Evolutionary conservation across 495 filamentous ascomycete species (phyloP).

Genomic region (Aspergillus funiculosus): DNA sequence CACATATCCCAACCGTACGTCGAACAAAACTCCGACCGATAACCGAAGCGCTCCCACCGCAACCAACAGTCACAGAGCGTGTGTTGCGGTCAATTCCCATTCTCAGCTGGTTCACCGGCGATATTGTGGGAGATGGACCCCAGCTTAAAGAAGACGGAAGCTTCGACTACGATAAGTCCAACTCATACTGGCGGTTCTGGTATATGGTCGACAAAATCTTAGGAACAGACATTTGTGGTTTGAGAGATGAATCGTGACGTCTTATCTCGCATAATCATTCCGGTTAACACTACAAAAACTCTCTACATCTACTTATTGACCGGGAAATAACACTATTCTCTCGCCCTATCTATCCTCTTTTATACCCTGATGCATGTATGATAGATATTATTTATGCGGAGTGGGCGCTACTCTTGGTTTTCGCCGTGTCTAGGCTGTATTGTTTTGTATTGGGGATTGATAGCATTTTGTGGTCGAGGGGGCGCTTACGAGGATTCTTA

Average conservation of each 20-base stretch:
- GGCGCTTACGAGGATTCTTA: constrained; percentile 3
- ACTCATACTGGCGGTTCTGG: constrained; percentile 67
- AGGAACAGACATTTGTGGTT: constrained; percentile 47
- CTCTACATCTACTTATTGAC: not conserved
- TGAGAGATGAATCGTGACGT: constrained; percentile 43
- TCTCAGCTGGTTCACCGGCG: constrained; percentile 64
- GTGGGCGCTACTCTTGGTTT: not conserved
- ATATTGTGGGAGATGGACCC: constrained; percentile 73
- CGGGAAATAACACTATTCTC: not conserved
- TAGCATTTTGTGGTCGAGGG: constrained; percentile 4
- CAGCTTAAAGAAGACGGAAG: constrained; percentile 71
- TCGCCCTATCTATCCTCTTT: not conserved
- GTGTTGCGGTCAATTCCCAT: constrained; percentile 57
- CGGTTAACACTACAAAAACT: not conserved
- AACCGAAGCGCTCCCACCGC: constrained; percentile 58
- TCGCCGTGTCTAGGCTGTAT: not conserved
- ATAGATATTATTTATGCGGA: constrained; percentile 9
- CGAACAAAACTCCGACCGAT: constrained; percentile 47
- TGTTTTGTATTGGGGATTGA: not conserved
- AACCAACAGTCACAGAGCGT: constrained; percentile 55
- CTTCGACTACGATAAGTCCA: constrained; percentile 71
- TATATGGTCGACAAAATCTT: constrained; percentile 42
- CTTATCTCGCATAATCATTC: no score
- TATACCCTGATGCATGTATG: constrained; percentile 13
- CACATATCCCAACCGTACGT: constrained; percentile 46